phyloP scores from a whole-genome alignment of 2,329 filamentous ascomycete genomes.

The Fusarium sp. region DNA sequence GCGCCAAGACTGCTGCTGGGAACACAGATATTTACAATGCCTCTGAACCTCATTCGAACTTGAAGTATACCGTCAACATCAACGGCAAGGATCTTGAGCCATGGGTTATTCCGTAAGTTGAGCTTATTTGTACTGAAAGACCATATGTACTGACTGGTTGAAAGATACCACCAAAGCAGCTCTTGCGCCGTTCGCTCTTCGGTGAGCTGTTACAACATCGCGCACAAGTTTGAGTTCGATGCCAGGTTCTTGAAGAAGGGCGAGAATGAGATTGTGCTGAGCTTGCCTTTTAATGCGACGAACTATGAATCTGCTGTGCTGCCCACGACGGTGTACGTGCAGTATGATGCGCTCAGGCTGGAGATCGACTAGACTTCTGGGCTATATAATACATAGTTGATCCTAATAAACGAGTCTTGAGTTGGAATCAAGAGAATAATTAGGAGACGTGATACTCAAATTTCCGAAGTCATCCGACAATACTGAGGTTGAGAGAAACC shows the following conservation, averaged over 20 bases:
- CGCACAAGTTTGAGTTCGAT: slow-evolving; percentile 71
- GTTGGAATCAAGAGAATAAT: slow-evolving; percentile 13
- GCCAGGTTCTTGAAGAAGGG: slow-evolving; percentile 62
- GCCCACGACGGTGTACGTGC: slow-evolving; percentile 69
- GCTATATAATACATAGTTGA: not conserved
- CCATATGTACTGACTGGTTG: not conserved
- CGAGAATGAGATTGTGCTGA: slow-evolving; percentile 68
- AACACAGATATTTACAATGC: slow-evolving; percentile 71
- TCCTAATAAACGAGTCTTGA: not conserved
- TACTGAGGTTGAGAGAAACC: not conserved
- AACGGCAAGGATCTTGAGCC: slow-evolving; percentile 61
- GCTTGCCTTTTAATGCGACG: slow-evolving; percentile 70
- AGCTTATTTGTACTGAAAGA: too few species aligned
- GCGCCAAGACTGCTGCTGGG: slow-evolving; percentile 71
- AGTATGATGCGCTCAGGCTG: slow-evolving; percentile 74
- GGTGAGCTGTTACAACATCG: slow-evolving; percentile 72
- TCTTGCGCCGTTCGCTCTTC: slow-evolving; percentile 73
- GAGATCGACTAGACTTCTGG: slow-evolving; percentile 59
- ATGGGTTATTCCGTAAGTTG: slow-evolving; percentile 68
- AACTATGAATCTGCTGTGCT: slow-evolving; percentile 70
- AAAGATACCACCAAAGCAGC: slow-evolving; percentile 49
- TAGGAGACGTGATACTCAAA: not conserved
- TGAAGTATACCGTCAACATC: slow-evolving; percentile 62
- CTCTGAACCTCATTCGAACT: slow-evolving; percentile 64
- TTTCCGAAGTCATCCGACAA: slow-evolving; percentile 29